phyloP scores from a whole-genome alignment of 345 rosid species.

The Heritiera littoralis region DNA sequence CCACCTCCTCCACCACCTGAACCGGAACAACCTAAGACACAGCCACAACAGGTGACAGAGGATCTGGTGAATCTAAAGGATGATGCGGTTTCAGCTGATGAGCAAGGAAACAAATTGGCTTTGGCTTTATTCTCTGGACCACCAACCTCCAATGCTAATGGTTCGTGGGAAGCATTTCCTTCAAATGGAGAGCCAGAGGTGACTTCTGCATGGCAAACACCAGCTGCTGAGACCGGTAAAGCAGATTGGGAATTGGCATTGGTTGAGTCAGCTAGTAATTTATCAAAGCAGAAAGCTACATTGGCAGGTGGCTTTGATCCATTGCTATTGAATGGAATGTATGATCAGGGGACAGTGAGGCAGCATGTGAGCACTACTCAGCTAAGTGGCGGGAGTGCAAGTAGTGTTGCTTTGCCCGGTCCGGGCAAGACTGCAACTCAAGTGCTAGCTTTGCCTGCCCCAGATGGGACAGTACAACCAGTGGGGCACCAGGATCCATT shows the following conservation, averaged over 20 bases:
- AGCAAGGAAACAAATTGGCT: slow-evolving; percentile 85
- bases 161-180: slow-evolving; percentile 86
- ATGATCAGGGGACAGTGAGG: slow-evolving; percentile 89
- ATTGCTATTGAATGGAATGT: slow-evolving; percentile 80
- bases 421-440: slow-evolving; percentile 47
- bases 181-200: slow-evolving; percentile 54
- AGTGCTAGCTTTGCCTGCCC: slow-evolving; percentile 76
- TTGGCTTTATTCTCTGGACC: slow-evolving; percentile 76
- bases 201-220: slow-evolving; percentile 78
- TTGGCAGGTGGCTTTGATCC: slow-evolving; percentile 84
- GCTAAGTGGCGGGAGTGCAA: slow-evolving; percentile 78
- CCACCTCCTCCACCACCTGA: slow-evolving; percentile 44
- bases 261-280: slow-evolving; percentile 78
- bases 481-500: slow-evolving; percentile 66
- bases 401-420: slow-evolving; percentile 74
- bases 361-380: slow-evolving; percentile 73
- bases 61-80: slow-evolving; percentile 86
- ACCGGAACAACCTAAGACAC: slow-evolving; percentile 44
- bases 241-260: slow-evolving; percentile 96
- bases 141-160: slow-evolving; percentile 45
- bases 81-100: slow-evolving; percentile 67
- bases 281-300: slow-evolving; percentile 66
- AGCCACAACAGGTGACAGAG: slow-evolving; percentile 47
- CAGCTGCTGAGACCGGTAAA: slow-evolving; percentile 83
- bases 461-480: slow-evolving; percentile 64